Base-by-base conservation (phyloP, 2,329 filamentous ascomycete genomes). In the Microdochium trichocladiopsis region DNA sequence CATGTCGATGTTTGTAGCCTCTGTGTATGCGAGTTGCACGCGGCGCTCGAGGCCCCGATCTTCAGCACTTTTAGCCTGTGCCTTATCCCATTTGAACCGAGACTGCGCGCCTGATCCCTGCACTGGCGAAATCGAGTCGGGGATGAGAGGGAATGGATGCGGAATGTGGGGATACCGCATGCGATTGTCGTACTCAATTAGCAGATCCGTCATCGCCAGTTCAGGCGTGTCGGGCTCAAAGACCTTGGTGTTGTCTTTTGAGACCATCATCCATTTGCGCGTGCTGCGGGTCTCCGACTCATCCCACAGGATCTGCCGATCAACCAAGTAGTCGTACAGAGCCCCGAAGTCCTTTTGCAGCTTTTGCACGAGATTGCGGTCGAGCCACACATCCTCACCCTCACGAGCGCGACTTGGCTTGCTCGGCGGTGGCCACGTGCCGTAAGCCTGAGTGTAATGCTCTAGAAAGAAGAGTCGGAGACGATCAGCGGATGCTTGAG, bases 251-350 rank as follows among this genome's bases (percentile, higher is more conserved):
- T 69, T 72, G 43, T 66, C 69, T 53, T 71, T 67, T 36, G 74
- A 75, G 18, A 76, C 72, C 72, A 87, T 83, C 66, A 82, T 78
- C 81, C 83, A 86, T 61, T 86, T 86, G 41, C 82, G 77, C 18
- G 78, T 77, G 3, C 78, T 76, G 1, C 81, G 72, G 48, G 80
- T 80, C 60, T 86, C 83, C 0, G 77, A 78, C 21, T 76, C 76
- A 52, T 86, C 83, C 83, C 85, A 89, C 0, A 78, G 63, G 4
- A 87, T 76, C 48, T 87, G 80, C 4, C 83, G 77, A 63, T 88
- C 80, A 16, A 89, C 84, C 1, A 88, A 70, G 56, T 86, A 87
- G 60, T 88, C 84, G 59, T 89, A 89, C 2, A 89, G 69, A 0
- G 82, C 79, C 2, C 82, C 81, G 59, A 89, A 88, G 57, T 88